phyloP scores from a whole-genome alignment of 2,329 filamentous ascomycete species.

The Aspergillus pseudonomiae region DNA sequence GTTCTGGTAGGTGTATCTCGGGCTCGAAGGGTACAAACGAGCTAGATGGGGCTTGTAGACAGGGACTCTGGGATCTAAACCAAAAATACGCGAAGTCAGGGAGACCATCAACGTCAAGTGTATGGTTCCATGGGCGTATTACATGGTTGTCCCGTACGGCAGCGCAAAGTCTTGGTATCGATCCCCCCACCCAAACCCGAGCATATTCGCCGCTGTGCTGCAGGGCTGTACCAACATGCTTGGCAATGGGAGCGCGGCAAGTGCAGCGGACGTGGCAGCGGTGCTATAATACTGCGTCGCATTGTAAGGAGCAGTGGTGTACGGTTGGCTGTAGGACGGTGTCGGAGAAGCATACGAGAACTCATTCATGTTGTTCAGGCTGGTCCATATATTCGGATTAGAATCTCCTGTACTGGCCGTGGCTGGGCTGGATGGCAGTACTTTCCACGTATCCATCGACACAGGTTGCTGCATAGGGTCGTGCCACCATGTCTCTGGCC shows the following conservation, averaged over 20 bases:
- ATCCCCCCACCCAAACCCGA: conserved; percentile 78
- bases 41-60: conserved; percentile 18
- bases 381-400: conserved; percentile 74
- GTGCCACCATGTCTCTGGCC: conserved; percentile 77
- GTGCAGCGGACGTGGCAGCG: conserved; percentile 72
- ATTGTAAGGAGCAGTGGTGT: conserved; percentile 67
- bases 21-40: conserved; percentile 39
- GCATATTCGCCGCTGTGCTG: conserved; percentile 75
- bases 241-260: conserved; percentile 77
- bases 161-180: conserved; percentile 79
- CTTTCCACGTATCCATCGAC: conserved; percentile 84
- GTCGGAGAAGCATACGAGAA: conserved; percentile 76
- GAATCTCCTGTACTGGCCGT: conserved; percentile 72
- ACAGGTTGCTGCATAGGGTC: conserved; percentile 69
- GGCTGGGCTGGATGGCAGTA: conserved; percentile 85
- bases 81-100: conserved; percentile 30
- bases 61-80: conserved; percentile 25
- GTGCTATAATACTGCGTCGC: conserved; percentile 73
- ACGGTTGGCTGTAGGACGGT: conserved; percentile 78
- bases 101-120: conserved; percentile 30
- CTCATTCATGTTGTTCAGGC: conserved; percentile 70
- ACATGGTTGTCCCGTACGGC: conserved; percentile 77
- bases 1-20: conserved; percentile 44
- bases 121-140: conserved; percentile 37
- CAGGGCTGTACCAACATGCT: conserved; percentile 85